Evolutionary conservation across 108 stramenopile genomes (phyloP), one percentile per base, ranked within the genome.

Genomic region (Mayamaea pseudoterrestris): DNA sequence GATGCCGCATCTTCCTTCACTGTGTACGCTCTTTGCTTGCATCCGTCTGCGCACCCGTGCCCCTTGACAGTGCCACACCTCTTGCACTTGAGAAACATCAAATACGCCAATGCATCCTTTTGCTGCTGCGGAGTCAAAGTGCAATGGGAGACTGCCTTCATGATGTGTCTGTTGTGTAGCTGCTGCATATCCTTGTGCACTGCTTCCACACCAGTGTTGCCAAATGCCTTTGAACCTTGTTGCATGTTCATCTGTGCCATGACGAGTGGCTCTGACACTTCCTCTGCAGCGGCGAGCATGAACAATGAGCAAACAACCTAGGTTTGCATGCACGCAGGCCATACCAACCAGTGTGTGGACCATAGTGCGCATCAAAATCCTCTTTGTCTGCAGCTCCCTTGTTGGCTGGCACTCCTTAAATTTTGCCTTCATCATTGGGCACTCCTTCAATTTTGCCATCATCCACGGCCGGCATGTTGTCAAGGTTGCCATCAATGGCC

Each of bases 161-260:
- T 24, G 1, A 35, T 42, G 14, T 47, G 18, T 41, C 61, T 44
- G 29, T 61, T 46, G 21, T 69, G 56, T 9, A 74, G 45, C 50
- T 69, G 73, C 13, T 58, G 23, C 12, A 74, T 43, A 40, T 74
- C 73, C 27, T 62, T 66, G 12, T 18, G 4, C 0, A 66, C 17
- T 7, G 61, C 64, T 9, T 47, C 41, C 35, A 58, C 49, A 18
- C 51, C 68, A 8, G 26, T 41, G 27, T 59, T 51, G 1, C 55
- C 60, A 44, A 65, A 61, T 5, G 6, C 6, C 21, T 45, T 7
- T 9, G 27, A 5, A 12, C 25, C n/a, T n/a, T n/a, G n/a, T n/a
- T n/a, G n/a, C n/a, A n/a, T n/a, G n/a, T n/a, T n/a, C n/a, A n/a
- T n/a, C n/a, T n/a, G n/a, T n/a, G n/a, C n/a, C n/a, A n/a, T n/a